Base-by-base conservation (phyloP, 1,284 basidiomycete genomes). In the Boletus semigastroideus region DNA sequence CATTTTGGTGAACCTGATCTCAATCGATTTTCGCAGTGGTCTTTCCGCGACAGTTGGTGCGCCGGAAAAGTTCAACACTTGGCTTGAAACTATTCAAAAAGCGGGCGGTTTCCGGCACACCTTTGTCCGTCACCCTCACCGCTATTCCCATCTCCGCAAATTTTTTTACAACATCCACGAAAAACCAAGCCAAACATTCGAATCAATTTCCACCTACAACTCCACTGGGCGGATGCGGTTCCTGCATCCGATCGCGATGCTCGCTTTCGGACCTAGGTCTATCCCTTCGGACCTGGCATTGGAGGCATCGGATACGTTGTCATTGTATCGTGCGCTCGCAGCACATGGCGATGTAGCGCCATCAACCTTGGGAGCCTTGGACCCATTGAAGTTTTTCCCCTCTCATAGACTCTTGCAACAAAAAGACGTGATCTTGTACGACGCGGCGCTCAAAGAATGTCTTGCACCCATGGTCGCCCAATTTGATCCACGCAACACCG, bases 141-240 rank as follows among this genome's bases (percentile, higher is more conserved):
- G 86, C 5, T 89, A 87, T 62, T 87, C 85, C 2, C 85, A 87
- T 58, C 73, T 89, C 1, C 78, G 86, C 44, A 89, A 88, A 63
- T 84, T 78, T 60, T 75, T 72, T 46, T 89, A 85, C 56, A 64
- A 72, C 42, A 59, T 78, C 12, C 60, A 68, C 16, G 51, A 62
- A 14, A 19, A 56, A 5, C 51, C 56, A 0, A 19, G 34, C 5
- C 22, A 42, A 10, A 9, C 33, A 0, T 81, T 84, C 55, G 53
- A 56, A 13, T 76, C 78, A 7, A 59, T 85, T 12, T 46, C 62
- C 13, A 51, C 66, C 0, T 65, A 77, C 54, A 53, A 63, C 46
- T 62, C 70, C 20, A 76, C 74, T 0, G 60, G 63, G 5, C 69
- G 76, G n/a, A 62, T 76, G 51, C 69, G 74, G 14, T 83, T 80